Evolutionary conservation across 2,329 filamentous ascomycete genomes (phyloP).

Genomic region (Ophiostoma ips): DNA sequence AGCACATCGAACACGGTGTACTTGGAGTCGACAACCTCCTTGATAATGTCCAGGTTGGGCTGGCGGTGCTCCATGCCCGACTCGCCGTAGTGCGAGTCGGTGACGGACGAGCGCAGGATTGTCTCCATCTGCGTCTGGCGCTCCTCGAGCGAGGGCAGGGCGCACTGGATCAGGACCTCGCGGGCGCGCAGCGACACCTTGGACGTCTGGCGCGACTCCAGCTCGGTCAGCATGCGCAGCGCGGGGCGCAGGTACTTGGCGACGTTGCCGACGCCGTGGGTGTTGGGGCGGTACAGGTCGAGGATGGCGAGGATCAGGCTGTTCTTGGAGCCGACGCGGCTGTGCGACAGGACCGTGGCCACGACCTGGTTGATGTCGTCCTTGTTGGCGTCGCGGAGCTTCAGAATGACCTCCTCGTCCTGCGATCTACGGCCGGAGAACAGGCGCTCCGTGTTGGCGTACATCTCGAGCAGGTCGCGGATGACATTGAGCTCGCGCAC

Average conservation of each 20-base stretch:
- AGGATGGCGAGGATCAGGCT: constrained; percentile 82
- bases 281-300: constrained; percentile 90
- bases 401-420: constrained; percentile 87
- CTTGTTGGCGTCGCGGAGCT: constrained; percentile 91
- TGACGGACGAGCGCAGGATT: constrained; percentile 86
- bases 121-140: constrained; percentile 95
- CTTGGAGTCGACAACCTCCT: constrained; percentile 96
- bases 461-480: constrained; percentile 62
- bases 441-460: constrained; percentile 69
- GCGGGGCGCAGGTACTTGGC: constrained; percentile 74
- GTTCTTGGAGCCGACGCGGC: constrained; percentile 84
- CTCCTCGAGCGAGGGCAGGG: constrained; percentile 90
- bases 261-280: constrained; percentile 76
- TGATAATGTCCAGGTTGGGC: constrained; percentile 78
- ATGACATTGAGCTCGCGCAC: constrained; percentile 78
- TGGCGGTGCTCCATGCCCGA: constrained; percentile 93
- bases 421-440: constrained; percentile 76
- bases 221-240: constrained; percentile 75
- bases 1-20: constrained; percentile 97
- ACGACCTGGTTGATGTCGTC: constrained; percentile 78
- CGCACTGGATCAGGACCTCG: constrained; percentile 94
- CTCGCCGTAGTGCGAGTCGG: constrained; percentile 95
- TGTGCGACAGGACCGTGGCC: constrained; percentile 84
- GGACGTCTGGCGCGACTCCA: constrained; percentile 71
- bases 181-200: constrained; percentile 97